Conservation (phyloP, 2,329 filamentous ascomycete species). For the Arachnomyces sp. region DNA sequence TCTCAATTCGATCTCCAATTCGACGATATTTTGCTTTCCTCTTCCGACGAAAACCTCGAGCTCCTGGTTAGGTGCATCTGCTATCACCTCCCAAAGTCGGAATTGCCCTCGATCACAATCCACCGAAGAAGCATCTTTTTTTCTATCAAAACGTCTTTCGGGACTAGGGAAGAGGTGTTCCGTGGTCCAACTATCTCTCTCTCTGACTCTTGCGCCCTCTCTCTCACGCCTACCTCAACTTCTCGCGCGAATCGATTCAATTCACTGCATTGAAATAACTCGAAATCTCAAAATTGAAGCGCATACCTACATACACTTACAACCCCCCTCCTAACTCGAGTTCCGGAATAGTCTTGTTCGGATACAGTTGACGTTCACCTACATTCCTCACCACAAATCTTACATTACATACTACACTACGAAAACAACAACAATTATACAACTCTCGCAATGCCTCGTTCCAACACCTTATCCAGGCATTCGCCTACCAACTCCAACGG, state of each 20-base stretch:
- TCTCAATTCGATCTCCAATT: slow-evolving; percentile 44
- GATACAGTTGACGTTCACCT: slow-evolving; percentile 6
- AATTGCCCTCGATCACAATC: slow-evolving; percentile 47
- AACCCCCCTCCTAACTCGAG: no score
- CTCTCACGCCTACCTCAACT: slow-evolving; percentile 3
- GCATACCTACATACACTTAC: no score
- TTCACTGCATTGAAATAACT: no score
- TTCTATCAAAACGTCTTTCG: slow-evolving; percentile 24
- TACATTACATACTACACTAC: neutral
- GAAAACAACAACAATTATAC: neutral
- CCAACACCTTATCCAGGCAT: slow-evolving; percentile 16
- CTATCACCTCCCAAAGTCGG: slow-evolving; percentile 42
- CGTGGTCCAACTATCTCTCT: slow-evolving; percentile 14
- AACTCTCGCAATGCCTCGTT: slow-evolving; percentile 5
- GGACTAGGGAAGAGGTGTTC: slow-evolving; percentile 30
- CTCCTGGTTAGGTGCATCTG: slow-evolving; percentile 4
- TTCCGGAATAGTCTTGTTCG: no score
- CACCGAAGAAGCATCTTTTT: no score
- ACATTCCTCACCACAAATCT: slow-evolving; percentile 6
- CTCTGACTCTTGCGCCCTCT: slow-evolving; percentile 11
- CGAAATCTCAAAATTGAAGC: no score
- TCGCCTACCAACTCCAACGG: slow-evolving; percentile 13
- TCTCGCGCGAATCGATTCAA: no score
- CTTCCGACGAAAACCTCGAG: slow-evolving; percentile 35
- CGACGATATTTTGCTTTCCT: slow-evolving; percentile 47